Percentiles rank a stretch among this genome's conserved stretches.
Conservation (phyloP, 441 rosid genomes). For the Theobroma grandiflorum region DNA sequence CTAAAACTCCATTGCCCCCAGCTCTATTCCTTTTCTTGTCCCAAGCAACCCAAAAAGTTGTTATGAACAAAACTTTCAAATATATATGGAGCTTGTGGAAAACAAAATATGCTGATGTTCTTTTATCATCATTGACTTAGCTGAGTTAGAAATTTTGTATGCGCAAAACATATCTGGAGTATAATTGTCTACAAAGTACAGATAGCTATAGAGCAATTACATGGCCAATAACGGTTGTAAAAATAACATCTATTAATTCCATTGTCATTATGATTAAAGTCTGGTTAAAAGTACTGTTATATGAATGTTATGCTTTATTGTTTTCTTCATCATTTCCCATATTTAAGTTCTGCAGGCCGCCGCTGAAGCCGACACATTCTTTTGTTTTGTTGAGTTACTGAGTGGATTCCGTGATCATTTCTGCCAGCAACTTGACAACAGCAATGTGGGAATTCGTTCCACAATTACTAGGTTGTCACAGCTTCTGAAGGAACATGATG, state of each 20-base stretch:
- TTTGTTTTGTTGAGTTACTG: slow-evolving; percentile 91
- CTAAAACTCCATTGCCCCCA: neutral
- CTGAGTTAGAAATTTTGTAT: neutral
- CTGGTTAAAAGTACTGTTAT: neutral
- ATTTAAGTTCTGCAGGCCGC: slow-evolving; percentile 62
- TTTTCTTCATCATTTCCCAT: slow-evolving; percentile 36
- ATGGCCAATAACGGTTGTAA: neutral
- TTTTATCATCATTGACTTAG: neutral
- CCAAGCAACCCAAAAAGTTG: neutral
- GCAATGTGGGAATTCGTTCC: slow-evolving; percentile 93
- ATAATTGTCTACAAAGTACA: neutral
- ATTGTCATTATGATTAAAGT: slow-evolving; percentile 21
- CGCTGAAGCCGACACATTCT: slow-evolving; percentile 95
- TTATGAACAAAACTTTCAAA: neutral
- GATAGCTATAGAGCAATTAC: neutral
- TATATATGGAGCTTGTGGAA: neutral
- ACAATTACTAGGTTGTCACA: slow-evolving; percentile 86
- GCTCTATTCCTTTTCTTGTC: slow-evolving; percentile 12
- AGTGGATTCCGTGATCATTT: slow-evolving; percentile 97
- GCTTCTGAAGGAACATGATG: slow-evolving; percentile 90
- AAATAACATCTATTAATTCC: neutral
- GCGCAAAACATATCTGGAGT: neutral
- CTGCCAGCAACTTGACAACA: slow-evolving; percentile 98
- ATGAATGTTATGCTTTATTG: neutral
- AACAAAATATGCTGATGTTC: neutral